phyloP scores from a whole-genome alignment of 768 basidiomycete genomes.

The Amanita rubescens region DNA sequence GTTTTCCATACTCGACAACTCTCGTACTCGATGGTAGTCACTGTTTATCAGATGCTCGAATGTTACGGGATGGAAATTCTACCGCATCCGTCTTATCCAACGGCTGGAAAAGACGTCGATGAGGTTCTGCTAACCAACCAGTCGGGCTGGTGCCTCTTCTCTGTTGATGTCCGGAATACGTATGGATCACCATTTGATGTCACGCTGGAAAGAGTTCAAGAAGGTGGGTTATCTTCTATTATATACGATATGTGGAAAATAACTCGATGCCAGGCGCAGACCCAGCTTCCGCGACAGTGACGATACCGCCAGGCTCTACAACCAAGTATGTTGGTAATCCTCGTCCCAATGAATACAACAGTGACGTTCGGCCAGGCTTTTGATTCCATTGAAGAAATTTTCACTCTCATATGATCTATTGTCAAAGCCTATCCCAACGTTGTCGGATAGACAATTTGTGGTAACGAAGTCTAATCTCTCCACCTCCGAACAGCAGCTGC shows the following conservation, averaged over 20 bases:
- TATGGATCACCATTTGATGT: constrained; percentile 92
- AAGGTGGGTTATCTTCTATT: constrained; percentile 35
- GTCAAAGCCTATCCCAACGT: constrained; percentile 69
- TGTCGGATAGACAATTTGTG: constrained; percentile 88
- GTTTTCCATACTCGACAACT: constrained; percentile 84
- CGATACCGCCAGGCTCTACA: constrained; percentile 85
- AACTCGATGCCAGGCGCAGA: constrained; percentile 28
- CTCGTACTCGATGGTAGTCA: constrained; percentile 83
- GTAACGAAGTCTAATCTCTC: constrained; percentile 67
- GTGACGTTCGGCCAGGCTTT: constrained; percentile 32
- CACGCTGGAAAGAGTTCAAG: constrained; percentile 58
- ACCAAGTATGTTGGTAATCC: constrained; percentile 47
- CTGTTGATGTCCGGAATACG: constrained; percentile 85
- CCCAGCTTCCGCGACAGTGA: constrained; percentile 36
- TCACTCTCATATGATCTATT: constrained; percentile 48
- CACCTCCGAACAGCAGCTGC: constrained; percentile 47
- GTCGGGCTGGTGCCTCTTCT: constrained; percentile 78
- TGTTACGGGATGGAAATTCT: constrained; percentile 78
- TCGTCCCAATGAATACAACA: neutral
- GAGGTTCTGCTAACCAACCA: constrained; percentile 39
- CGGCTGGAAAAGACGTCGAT: constrained; percentile 12
- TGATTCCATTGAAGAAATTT: constrained; percentile 69
- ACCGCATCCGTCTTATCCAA: constrained; percentile 43
- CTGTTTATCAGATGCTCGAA: constrained; percentile 94
- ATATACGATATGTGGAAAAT: neutral